Percentiles rank a stretch among this genome's conserved stretches.
These are phyloP conservation scores for Eustoma russellianum DNA, from an alignment of 257 asterid species.

Conservation along the genomic window DNA sequence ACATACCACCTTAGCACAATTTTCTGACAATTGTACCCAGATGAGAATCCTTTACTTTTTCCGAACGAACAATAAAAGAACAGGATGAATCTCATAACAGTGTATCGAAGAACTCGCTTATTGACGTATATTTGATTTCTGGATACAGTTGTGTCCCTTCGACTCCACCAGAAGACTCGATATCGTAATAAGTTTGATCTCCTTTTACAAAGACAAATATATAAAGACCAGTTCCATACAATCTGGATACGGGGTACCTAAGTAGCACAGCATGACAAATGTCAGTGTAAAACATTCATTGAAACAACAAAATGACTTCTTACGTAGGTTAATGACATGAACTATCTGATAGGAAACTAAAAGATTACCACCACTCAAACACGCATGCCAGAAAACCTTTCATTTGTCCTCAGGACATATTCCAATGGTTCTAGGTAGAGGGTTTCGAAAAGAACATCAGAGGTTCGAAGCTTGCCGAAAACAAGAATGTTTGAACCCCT, in stretches of 20 bases:
- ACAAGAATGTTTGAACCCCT: no score
- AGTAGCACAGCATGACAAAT: conserved; percentile 1
- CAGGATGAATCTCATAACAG: conserved; percentile 23
- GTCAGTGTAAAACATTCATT: not conserved
- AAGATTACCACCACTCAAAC: no score
- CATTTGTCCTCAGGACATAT: no score
- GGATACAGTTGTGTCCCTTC: conserved; percentile 76
- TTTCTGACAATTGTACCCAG: no score
- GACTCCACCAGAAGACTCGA: conserved; percentile 39
- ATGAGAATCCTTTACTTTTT: no score
- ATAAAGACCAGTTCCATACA: conserved; percentile 74
- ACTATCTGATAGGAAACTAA: no score
- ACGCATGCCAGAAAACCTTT: no score
- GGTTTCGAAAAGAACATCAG: no score
- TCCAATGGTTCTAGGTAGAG: no score
- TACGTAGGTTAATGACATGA: no score
- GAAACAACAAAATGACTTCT: not conserved
- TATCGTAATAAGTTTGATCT: conserved; percentile 59
- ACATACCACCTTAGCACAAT: no score
- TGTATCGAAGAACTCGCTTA: conserved; percentile 52
- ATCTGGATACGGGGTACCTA: conserved; percentile 76
- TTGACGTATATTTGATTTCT: conserved; percentile 51
- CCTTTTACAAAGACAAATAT: conserved; percentile 79
- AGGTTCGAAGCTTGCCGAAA: no score
- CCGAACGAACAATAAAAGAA: not conserved